Base-by-base conservation (phyloP, 148 eudicot species). In the Polygonum maritimum region DNA sequence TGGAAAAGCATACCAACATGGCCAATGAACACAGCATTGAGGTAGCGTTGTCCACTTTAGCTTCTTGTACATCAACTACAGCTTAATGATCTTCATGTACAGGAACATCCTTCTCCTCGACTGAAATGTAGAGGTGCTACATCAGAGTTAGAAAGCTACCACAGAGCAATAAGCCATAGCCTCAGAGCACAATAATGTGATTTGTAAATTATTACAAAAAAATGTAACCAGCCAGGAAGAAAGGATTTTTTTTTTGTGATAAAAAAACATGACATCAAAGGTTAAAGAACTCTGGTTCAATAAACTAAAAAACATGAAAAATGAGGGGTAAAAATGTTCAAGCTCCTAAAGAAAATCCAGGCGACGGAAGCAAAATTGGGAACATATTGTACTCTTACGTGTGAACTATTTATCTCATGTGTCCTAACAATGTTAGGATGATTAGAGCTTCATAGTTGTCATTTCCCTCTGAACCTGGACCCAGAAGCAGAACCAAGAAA, bases 11-110 rank as follows among this genome's bases (percentile, higher is more conserved):
- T 85, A 95, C 99, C 99, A 80, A 96, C 99, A 78, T 96, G 99
- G 75, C 99, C 99, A 82, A 96, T 96, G 71, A 93, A 96, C 45
- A 96, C 99, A 12, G 87, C 98, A 88, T 92, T 92, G 84, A 92
- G 78, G 76, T 96, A 98, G 2, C 99, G 85, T 82, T 95, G 79
- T 60, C 87, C 11, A 80, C 77, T 48, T n/a, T 54, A 33, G 74
- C 79, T 38, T 77, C 88, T 78, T 85, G 86, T 6, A 2, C 74
- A 65, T 71, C 87, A 63, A 84, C 85, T 14, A 16, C 70, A 36
- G 44, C 78, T 84, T 87, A 80, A 44, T 44, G 70, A 54, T 79
- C 85, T 76, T 87, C 92, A 16, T 79, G 81, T 21, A 78, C 87
- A 79, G 87, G 71, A 40, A 14, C 79, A 76, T 76, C 81, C 48